A percentile compares a stretch with the other conserved stretches of the same genome.
Conservation (phyloP, 495 filamentous ascomycete species). For the Tetracladium marchalianum region DNA sequence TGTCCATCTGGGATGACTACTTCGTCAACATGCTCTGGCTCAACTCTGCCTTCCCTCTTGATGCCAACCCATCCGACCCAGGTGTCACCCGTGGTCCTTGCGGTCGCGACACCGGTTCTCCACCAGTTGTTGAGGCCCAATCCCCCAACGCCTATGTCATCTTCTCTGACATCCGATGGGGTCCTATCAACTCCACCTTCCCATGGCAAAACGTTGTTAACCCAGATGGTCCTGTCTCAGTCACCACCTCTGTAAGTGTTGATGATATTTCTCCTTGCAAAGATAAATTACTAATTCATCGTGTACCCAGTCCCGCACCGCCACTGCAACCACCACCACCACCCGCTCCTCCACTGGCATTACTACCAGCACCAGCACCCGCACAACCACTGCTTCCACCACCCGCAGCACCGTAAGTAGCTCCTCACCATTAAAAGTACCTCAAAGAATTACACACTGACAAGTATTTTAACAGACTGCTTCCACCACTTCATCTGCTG, state of each 20-base stretch:
- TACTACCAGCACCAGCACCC: too few species aligned
- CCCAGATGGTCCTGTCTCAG: neutral
- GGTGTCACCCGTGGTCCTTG: slow-evolving; percentile 67
- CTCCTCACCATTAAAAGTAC: too few species aligned
- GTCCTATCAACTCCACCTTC: slow-evolving; percentile 52
- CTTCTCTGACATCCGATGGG: slow-evolving; percentile 59
- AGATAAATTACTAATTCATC: slow-evolving; percentile 2
- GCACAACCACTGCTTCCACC: too few species aligned
- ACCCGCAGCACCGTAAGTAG: too few species aligned
- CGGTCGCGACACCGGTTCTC: slow-evolving; percentile 47
- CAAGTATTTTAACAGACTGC: too few species aligned
- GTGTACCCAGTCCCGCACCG: too few species aligned
- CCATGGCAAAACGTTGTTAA: neutral
- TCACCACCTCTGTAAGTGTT: too few species aligned
- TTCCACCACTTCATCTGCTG: slow-evolving; percentile 23
- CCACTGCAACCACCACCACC: too few species aligned
- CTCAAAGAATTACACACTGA: slow-evolving; percentile 16
- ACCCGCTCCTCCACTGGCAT: too few species aligned
- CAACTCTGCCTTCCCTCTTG: slow-evolving; percentile 62
- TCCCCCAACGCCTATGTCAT: slow-evolving; percentile 46
- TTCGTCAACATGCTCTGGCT: slow-evolving; percentile 76
- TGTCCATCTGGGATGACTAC: slow-evolving; percentile 68
- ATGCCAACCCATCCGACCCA: slow-evolving; percentile 36
- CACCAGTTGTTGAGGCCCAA: slow-evolving; percentile 45
- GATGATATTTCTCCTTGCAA: too few species aligned